A percentile compares a stretch with the other conserved stretches of the same genome.
phyloP scores from a whole-genome alignment of 805 yeast genomes.

The Alloascoidea africana region DNA sequence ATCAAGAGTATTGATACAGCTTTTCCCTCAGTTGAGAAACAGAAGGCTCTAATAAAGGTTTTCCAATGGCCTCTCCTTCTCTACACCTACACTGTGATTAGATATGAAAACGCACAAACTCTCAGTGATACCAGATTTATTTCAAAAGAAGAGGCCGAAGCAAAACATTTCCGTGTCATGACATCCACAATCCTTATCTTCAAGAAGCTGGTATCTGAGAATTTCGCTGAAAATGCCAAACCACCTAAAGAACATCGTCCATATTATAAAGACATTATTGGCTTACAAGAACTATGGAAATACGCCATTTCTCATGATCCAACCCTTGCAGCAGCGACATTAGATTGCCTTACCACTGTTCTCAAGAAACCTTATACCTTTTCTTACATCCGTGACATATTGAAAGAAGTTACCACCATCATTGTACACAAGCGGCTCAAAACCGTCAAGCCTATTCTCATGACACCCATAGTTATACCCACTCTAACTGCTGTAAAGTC shows the following conservation, averaged over 20 bases:
- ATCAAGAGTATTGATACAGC: slow-evolving; percentile 29
- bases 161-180: slow-evolving; percentile 47
- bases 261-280: slow-evolving; percentile 20
- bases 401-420: background rate
- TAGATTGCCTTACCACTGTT: slow-evolving; percentile 22
- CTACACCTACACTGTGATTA: slow-evolving; percentile 34
- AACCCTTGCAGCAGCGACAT: slow-evolving; percentile 25
- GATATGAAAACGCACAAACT: slow-evolving; percentile 42
- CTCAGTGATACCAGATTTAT: slow-evolving; percentile 64
- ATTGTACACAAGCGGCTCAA: background rate
- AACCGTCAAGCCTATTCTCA: background rate
- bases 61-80: slow-evolving; percentile 42
- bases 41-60: slow-evolving; percentile 42
- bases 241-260: slow-evolving; percentile 10
- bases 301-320: slow-evolving; percentile 23
- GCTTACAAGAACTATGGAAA: slow-evolving; percentile 29
- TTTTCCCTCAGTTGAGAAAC: slow-evolving; percentile 40
- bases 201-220: slow-evolving; percentile 15
- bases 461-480: background rate
- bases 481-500: too few relatives aligned
- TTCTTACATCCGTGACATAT: background rate
- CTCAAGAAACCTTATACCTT: background rate
- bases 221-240: slow-evolving; percentile 9
- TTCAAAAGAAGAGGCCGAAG: slow-evolving; percentile 45
- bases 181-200: slow-evolving; percentile 34